Conservation (phyloP, 73 alveolate genomes). For the Paramecium octaurelia region DNA sequence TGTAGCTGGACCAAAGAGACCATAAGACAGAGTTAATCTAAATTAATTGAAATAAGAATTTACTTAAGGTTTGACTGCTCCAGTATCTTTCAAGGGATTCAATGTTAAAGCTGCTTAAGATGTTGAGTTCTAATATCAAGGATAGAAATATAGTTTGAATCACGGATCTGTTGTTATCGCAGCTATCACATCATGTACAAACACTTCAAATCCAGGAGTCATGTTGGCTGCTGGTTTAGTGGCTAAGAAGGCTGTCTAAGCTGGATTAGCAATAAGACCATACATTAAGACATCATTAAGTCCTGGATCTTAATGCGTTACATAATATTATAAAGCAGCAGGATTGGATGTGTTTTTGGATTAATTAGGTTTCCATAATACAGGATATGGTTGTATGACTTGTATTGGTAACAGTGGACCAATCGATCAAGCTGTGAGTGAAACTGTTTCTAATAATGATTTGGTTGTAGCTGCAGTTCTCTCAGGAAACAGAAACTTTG, state of each 20-base stretch:
- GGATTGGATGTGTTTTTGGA: slow-evolving; percentile 76
- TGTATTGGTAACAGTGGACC: slow-evolving; percentile 95
- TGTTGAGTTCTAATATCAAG: slow-evolving; percentile 66
- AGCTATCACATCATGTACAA: slow-evolving; percentile 91
- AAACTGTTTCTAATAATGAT: slow-evolving; percentile 74
- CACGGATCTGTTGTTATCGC: slow-evolving; percentile 93
- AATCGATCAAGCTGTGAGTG: slow-evolving; percentile 70
- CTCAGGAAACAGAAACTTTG: slow-evolving; percentile 91
- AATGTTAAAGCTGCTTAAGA: slow-evolving; percentile 62
- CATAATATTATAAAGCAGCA: slow-evolving; percentile 77
- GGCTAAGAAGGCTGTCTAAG: slow-evolving; percentile 86
- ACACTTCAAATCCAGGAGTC: slow-evolving; percentile 90
- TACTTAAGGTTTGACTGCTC: slow-evolving; percentile 67
- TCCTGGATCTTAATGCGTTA: slow-evolving; percentile 83
- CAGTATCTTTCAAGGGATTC: slow-evolving; percentile 87
- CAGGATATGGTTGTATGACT: slow-evolving; percentile 96
- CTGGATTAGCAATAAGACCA: slow-evolving; percentile 84
- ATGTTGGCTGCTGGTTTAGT: slow-evolving; percentile 93
- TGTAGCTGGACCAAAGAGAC: slow-evolving; percentile 94
- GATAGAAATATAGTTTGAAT: slow-evolving; percentile 71
- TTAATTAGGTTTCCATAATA: slow-evolving; percentile 80
- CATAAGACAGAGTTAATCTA: slow-evolving; percentile 86
- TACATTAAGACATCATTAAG: slow-evolving; percentile 87
- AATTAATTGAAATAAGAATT: slow-evolving; percentile 75
- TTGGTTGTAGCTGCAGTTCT: slow-evolving; percentile 88